phyloP scores from a whole-genome alignment of 208 protist species.

The Trypanosoma melophagium region DNA sequence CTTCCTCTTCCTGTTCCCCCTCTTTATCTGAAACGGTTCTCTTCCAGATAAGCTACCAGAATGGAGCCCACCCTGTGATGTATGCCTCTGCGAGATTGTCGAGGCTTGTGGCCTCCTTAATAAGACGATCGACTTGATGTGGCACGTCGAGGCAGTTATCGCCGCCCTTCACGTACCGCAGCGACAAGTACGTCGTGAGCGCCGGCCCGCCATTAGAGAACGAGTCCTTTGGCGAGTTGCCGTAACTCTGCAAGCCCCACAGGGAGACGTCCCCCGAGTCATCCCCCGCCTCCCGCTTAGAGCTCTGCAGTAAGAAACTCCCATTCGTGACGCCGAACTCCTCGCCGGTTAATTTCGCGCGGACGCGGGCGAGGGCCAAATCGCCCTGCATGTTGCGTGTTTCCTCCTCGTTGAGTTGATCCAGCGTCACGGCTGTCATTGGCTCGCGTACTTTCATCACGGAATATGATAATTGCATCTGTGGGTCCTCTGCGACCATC shows the following conservation, averaged over 20 bases:
- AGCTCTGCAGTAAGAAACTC: conserved; percentile 54
- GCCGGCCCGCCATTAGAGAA: conserved; percentile 33
- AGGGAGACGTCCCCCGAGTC: conserved; percentile 36
- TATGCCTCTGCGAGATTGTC: conserved; percentile 90
- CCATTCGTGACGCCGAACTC: conserved; percentile 76
- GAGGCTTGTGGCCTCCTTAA: conserved; percentile 86
- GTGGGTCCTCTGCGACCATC: conserved; percentile 28
- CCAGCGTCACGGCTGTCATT: conserved; percentile 6
- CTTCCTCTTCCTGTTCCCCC: not conserved
- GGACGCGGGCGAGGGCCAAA: conserved; percentile 78
- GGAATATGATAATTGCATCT: conserved; percentile 79
- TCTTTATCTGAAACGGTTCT: not conserved
- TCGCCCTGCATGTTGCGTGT: conserved; percentile 85
- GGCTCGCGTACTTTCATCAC: conserved; percentile 47
- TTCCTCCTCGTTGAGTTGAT: conserved; percentile 53
- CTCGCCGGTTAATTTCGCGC: conserved; percentile 85
- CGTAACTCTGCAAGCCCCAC: conserved; percentile 46
- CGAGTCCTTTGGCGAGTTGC: conserved; percentile 30
- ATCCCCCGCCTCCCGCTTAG: conserved; percentile 34
- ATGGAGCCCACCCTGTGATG: conserved; percentile 90
- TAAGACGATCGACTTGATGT: conserved; percentile 88
- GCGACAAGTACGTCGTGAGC: conserved; percentile 76
- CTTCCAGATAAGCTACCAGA: conserved; percentile 55
- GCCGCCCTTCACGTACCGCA: conserved; percentile 52
- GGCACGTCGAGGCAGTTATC: conserved; percentile 69